Percentiles rank a stretch among this genome's conserved stretches.
Conservation (phyloP, 441 rosid genomes). For the Arabidopsis hybrid region DNA sequence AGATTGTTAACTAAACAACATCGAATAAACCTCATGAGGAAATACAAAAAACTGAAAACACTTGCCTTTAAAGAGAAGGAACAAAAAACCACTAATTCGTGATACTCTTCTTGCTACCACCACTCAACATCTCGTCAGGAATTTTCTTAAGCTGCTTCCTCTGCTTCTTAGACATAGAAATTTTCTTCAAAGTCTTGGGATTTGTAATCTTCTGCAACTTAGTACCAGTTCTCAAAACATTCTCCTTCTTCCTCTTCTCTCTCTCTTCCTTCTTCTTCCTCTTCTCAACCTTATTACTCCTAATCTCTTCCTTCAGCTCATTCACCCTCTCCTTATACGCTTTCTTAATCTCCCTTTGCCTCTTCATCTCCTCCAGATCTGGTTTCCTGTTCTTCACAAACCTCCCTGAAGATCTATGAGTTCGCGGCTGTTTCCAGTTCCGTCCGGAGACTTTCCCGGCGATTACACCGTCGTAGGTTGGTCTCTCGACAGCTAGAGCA, state of each 20-base stretch:
- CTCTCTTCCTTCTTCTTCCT: constrained; percentile 84
- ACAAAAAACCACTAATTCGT: neutral
- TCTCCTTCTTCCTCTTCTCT: constrained; percentile 90
- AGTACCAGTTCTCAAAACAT: constrained; percentile 78
- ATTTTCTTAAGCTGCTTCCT: constrained; percentile 81
- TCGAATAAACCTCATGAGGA: constrained; percentile 1
- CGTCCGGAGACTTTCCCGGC: constrained; percentile 89
- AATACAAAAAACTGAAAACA: constrained; percentile 6
- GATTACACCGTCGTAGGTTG: constrained; percentile 91
- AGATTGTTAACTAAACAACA: constrained; percentile 13
- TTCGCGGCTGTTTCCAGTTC: constrained; percentile 80
- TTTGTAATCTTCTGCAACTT: constrained; percentile 86
- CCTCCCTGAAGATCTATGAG: constrained; percentile 76
- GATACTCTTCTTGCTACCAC: constrained; percentile 27
- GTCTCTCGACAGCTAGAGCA: constrained; percentile 53
- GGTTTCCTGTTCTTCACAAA: constrained; percentile 65
- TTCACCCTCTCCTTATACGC: constrained; percentile 77
- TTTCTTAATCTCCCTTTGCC: constrained; percentile 75
- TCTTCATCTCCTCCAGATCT: constrained; percentile 66
- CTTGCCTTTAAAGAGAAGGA: constrained; percentile 3
- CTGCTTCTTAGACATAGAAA: constrained; percentile 70
- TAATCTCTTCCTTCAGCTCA: constrained; percentile 87
- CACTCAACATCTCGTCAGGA: constrained; percentile 60
- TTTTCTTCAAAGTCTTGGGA: constrained; percentile 86
- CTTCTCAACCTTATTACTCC: constrained; percentile 83